Conservation (phyloP, 2,329 filamentous ascomycete genomes). For the Colletotrichum truncatum region DNA sequence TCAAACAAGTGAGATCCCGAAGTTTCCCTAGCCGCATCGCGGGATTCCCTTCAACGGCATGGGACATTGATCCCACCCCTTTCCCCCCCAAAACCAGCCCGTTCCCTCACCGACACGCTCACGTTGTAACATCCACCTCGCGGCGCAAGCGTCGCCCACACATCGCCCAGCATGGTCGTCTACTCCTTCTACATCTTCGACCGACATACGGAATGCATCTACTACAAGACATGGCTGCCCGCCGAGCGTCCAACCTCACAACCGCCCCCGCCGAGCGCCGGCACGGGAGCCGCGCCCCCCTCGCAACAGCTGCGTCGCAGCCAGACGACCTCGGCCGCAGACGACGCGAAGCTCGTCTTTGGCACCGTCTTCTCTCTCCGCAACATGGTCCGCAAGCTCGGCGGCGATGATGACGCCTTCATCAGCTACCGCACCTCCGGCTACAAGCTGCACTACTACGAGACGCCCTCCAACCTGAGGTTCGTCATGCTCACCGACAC, state of each 20-base stretch:
- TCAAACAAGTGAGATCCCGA: background rate
- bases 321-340: constrained; percentile 53
- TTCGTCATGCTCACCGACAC: constrained; percentile 97
- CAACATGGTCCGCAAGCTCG: constrained; percentile 96
- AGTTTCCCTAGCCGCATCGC: background rate
- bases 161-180: constrained; percentile 78
- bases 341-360: constrained; percentile 97
- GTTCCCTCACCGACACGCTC: background rate
- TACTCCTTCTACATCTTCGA: constrained; percentile 99
- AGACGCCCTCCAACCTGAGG: constrained; percentile 94
- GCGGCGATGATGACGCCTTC: constrained; percentile 93
- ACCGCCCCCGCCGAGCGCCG: constrained; percentile 51
- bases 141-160: background rate
- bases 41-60: background rate
- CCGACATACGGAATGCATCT: constrained; percentile 98
- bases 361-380: constrained; percentile 95
- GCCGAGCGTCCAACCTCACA: constrained; percentile 43
- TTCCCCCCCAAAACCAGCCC: background rate
- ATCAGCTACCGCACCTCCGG: constrained; percentile 92
- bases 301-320: constrained; percentile 16
- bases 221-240: constrained; percentile 85
- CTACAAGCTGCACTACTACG: constrained; percentile 99
- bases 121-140: background rate
- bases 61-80: constrained; percentile 4
- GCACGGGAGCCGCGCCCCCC: constrained; percentile 23